Evolutionary conservation across 805 yeast species (phyloP), one percentile per base, ranked within the genome.

Genomic region (Saccharomycopsis amapae): DNA sequence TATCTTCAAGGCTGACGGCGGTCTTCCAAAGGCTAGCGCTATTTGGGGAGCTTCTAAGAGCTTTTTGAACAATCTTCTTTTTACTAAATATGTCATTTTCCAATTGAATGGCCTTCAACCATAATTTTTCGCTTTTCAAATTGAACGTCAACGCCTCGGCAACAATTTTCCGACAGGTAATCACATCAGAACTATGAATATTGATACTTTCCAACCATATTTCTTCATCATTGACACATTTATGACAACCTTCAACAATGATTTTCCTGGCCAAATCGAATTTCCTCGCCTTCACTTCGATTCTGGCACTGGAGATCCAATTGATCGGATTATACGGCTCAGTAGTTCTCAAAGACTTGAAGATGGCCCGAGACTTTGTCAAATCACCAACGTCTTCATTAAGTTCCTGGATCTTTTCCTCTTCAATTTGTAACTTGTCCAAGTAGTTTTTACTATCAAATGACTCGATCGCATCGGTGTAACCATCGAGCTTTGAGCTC

Each of bases 301-400:
- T 59, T 39, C 86, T 64, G 0, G 96, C 94, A 40, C 87, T 76
- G 0, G 94, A 86, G 19, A 90, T 83, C 95, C 96, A 90, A 3
- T 83, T 85, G 40, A 75, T 75, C 0, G 95, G 75, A 48, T 79
- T 81, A 35, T 65, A 62, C 0, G 97, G 96, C 55, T 85, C 82
- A 0, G 86, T 65, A 52, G 74, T 76, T 30, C 94, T 69, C 52
- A 85, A 71, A 2, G 87, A 79, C n/a, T 74, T 66, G 38, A 89
- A 68, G 6, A 87, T 66, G 2, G 69, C 57, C 31, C 93, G 65
- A 31, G 80, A 76, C 49, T 75, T 78, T 37, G 67, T 66, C 2
- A 79, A 61, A 52, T 85, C 89, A 3, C 79, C 85, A 32, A 74
- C 54, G 15, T 20, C 46, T 35, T 35, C 39, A 7, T 10, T 9